Evolutionary conservation across 2,329 filamentous ascomycete genomes (phyloP).

Genomic region (Neonectria faginata): DNA sequence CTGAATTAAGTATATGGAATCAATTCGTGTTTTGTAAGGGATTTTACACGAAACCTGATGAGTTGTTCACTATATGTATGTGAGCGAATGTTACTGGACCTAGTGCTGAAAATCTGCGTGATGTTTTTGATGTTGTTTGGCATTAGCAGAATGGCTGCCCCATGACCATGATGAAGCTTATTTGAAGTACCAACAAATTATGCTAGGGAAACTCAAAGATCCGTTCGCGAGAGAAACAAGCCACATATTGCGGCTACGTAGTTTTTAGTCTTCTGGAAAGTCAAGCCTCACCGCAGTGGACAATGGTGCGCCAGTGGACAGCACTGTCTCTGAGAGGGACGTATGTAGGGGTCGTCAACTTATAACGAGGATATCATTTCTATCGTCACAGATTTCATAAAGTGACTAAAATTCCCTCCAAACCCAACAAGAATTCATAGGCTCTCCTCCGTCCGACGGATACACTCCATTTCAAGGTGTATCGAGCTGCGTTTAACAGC

Average conservation of each 20-base stretch:
- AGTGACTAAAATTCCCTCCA: constrained; percentile 16
- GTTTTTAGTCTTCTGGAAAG: not conserved
- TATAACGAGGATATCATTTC: constrained; percentile 27
- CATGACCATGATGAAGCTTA: not conserved
- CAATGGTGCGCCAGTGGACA: no score
- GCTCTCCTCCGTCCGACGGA: not conserved
- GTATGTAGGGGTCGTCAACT: not conserved
- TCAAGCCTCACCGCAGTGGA: no score
- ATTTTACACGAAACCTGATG: not conserved
- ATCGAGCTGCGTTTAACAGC: constrained; percentile 51
- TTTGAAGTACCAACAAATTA: not conserved
- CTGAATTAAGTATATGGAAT: not conserved
- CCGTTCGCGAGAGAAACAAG: not conserved
- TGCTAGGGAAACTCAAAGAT: not conserved
- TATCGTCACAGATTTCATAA: constrained; percentile 23
- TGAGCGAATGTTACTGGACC: not conserved
- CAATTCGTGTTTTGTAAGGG: not conserved
- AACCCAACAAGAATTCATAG: constrained; percentile 1
- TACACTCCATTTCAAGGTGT: not conserved
- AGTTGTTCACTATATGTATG: not conserved
- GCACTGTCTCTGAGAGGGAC: no score
- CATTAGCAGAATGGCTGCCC: no score
- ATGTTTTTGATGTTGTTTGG: no score
- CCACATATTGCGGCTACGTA: not conserved
- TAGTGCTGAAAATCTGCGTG: no score